Evolutionary conservation across 2,329 filamentous ascomycete species (phyloP), one percentile per base, ranked within the genome.

Genomic region (Phoma herbarum): DNA sequence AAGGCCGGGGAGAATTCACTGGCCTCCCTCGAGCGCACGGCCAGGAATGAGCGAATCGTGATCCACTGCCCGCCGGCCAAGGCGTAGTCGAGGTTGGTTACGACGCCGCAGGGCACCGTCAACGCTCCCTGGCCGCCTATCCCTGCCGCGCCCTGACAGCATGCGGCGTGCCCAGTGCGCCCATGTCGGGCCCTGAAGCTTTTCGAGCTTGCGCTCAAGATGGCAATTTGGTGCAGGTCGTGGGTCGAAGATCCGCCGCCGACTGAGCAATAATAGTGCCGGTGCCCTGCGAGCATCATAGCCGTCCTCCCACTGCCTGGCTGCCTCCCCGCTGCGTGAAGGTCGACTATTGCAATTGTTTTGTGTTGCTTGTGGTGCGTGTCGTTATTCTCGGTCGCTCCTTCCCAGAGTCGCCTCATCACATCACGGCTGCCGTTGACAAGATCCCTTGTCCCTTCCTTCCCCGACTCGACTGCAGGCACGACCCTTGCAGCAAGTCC

Each of bases 401-500:
- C 58, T 70, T 67, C 66, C 63, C 61, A 69, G 67, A 66, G 66
- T 68, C 65, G 65, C 62, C 61, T 66, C 47, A 62, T 59, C 62
- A 44, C 65, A 59, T 66, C 62, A 60, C 59, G 26, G 50, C 62
- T 22, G 39, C 71, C 71, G 70, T 74, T 75, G 70, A 63, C 61
- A 57, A 63, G 56, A 59, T 63, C 57, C 55, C 65, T 25, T 44
- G 47, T 49, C 64, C 57, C 66, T 65, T 67, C 70, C 65, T 69
- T 53, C 26, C 37, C 20, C 56, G 50, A 59, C 39, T 44, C 31
- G 29, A 53, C 26, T 48, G 50, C 68, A 71, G 62, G 69, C 66
- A 64, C 66, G 59, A 71, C 67, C 72, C 74, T 75, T 73, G 72
- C 70, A 66, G 62, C 42, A 61, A 51, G 37, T 28, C 50, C 56